Evolutionary conservation across 2,329 filamentous ascomycete species (phyloP).

Genomic region (Sporothrix globosa): DNA sequence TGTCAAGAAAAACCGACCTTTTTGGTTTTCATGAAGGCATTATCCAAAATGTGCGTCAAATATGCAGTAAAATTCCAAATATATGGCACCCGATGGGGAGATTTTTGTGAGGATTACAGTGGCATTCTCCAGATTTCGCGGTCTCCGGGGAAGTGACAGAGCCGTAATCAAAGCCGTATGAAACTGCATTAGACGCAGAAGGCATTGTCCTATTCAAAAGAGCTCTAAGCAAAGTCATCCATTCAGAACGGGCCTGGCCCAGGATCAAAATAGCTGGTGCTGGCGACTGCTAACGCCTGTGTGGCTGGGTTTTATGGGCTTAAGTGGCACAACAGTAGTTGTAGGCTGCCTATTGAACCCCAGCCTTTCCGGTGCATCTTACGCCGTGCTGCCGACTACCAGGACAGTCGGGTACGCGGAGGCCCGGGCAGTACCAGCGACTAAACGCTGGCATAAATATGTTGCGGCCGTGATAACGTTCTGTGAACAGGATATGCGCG

Average conservation of each 20-base stretch:
- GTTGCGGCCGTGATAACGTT: no score
- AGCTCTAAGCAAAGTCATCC: neutral
- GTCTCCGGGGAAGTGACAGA: conserved; percentile 4
- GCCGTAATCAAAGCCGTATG: neutral
- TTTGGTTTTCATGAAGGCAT: neutral
- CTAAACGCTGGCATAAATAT: neutral
- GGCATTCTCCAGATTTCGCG: conserved; percentile 8
- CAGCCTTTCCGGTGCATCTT: neutral
- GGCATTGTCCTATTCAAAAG: neutral
- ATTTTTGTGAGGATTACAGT: neutral
- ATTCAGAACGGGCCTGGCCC: neutral
- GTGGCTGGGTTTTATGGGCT: neutral
- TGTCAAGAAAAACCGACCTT: neutral
- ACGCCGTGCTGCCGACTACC: conserved; percentile 12
- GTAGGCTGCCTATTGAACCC: neutral
- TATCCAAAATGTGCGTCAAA: neutral
- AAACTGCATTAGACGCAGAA: neutral
- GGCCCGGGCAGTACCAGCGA: neutral
- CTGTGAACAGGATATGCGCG: no score
- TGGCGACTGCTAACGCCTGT: neutral
- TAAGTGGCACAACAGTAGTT: neutral
- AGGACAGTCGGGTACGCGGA: conserved; percentile 23
- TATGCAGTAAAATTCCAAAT: neutral
- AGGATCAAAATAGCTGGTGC: neutral
- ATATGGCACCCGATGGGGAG: neutral